Evolutionary conservation across 805 yeast species (phyloP).

Genomic region (Yarrowia sp.): DNA sequence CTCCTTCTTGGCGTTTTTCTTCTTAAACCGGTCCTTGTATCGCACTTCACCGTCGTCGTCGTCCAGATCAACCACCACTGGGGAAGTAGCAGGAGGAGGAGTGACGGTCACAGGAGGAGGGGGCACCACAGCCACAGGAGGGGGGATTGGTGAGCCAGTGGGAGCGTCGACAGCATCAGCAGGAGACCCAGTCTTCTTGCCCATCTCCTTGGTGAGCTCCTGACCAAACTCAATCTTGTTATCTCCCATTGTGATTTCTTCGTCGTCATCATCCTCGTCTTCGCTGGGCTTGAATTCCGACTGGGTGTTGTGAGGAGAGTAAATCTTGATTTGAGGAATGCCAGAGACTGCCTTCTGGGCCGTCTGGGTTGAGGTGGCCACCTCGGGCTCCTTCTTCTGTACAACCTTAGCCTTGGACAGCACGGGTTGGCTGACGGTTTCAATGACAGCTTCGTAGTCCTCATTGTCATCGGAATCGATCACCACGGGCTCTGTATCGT

Average conservation of each 20-base stretch:
- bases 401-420: conserved; percentile 6
- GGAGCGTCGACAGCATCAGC: no score
- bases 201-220: background rate
- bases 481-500: conserved; percentile 11
- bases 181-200: background rate
- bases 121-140: background rate
- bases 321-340: conserved; percentile 12
- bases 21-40: conserved; percentile 10
- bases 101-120: background rate
- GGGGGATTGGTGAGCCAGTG: background rate
- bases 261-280: background rate
- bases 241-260: background rate
- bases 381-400: background rate
- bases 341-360: conserved; percentile 14
- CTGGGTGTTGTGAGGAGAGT: conserved; percentile 12
- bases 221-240: background rate
- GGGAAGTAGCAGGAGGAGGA: background rate
- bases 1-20: background rate
- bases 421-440: conserved; percentile 18
- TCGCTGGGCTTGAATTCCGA: conserved; percentile 11
- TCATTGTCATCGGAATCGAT: conserved; percentile 4
- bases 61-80: background rate
- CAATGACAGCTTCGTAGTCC: conserved; percentile 14
- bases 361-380: background rate
- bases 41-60: background rate